phyloP scores from a whole-genome alignment of 192 early-diverging fungal species.

The Podila clonocystis region DNA sequence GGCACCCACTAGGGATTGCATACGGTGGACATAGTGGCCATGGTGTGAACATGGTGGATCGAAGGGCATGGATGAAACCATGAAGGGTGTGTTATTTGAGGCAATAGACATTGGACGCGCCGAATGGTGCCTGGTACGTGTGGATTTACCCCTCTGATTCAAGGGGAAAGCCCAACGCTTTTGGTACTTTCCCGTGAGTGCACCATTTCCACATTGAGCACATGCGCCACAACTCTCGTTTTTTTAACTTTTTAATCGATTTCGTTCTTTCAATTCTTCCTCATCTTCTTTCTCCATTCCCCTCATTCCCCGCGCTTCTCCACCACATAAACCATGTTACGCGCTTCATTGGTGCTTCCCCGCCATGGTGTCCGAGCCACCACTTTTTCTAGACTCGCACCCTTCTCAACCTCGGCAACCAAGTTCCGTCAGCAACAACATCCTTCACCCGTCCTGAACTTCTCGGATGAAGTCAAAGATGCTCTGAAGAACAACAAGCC shows the following conservation, averaged over 20 bases:
- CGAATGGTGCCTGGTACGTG: no score
- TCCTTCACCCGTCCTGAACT: slow-evolving; percentile 18
- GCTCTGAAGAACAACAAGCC: slow-evolving; percentile 74
- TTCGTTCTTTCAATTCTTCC: not conserved
- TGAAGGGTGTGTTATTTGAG: no score
- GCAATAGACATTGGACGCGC: no score
- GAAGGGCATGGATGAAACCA: no score
- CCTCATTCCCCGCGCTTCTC: not conserved
- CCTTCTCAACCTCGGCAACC: not conserved
- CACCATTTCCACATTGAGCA: no score
- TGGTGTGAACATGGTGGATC: no score
- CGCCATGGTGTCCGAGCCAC: slow-evolving; percentile 1
- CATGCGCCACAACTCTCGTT: not conserved
- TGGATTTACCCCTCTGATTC: no score
- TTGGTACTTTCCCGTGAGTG: no score
- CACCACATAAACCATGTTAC: slow-evolving; percentile 2
- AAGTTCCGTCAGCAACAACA: slow-evolving; percentile 5
- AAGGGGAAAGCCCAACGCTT: no score
- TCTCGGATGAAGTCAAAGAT: slow-evolving; percentile 55
- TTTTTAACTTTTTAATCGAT: not conserved
- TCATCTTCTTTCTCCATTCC: not conserved
- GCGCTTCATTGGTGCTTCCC: not conserved
- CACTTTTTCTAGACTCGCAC: not conserved
- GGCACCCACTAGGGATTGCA: no score
- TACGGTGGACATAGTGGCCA: no score